Percentiles rank a stretch among this genome's conserved stretches.
Evolutionary conservation across 768 basidiomycete genomes (phyloP).

Genomic region (Rhodosporidiobolus odoratus): DNA sequence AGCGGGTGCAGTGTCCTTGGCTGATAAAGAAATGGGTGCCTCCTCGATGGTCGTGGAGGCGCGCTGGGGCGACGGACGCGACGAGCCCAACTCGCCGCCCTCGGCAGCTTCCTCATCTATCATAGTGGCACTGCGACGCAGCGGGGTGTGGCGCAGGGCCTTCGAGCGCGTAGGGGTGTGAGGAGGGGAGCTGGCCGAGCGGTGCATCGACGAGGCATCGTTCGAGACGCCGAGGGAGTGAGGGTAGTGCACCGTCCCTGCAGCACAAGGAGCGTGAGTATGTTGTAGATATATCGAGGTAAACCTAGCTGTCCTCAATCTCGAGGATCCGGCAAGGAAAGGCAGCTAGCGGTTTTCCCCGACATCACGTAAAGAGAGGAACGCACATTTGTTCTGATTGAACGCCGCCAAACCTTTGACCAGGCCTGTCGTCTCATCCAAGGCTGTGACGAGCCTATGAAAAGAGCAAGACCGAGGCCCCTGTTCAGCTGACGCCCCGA

Average conservation of each 20-base stretch:
- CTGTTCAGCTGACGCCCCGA: neutral
- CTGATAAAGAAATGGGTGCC: conserved; percentile 25
- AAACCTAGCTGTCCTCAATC: neutral
- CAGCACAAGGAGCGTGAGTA: neutral
- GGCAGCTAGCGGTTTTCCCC: too few relatives aligned
- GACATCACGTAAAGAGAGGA: too few relatives aligned
- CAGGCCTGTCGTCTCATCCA: conserved; percentile 21
- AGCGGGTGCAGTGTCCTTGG: conserved; percentile 42
- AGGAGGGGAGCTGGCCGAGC: neutral
- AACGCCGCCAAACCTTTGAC: conserved; percentile 32
- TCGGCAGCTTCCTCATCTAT: neutral
- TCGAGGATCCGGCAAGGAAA: too few relatives aligned
- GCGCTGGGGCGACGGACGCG: conserved; percentile 11
- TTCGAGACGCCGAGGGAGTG: conserved; percentile 31
- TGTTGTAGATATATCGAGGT: neutral
- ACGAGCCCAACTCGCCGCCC: neutral
- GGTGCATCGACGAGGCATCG: neutral
- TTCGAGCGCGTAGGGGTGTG: neutral
- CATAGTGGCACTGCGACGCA: conserved; percentile 24
- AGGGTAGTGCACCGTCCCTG: conserved; percentile 40
- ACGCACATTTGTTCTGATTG: conserved; percentile 40
- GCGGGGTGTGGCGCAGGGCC: neutral
- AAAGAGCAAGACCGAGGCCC: neutral
- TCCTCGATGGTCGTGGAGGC: conserved; percentile 16
- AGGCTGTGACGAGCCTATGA: neutral